A percentile compares a stretch with the other conserved stretches of the same genome.
Evolutionary conservation across 768 basidiomycete species (phyloP).

Genomic region (Pleurotus tuber-regium): DNA sequence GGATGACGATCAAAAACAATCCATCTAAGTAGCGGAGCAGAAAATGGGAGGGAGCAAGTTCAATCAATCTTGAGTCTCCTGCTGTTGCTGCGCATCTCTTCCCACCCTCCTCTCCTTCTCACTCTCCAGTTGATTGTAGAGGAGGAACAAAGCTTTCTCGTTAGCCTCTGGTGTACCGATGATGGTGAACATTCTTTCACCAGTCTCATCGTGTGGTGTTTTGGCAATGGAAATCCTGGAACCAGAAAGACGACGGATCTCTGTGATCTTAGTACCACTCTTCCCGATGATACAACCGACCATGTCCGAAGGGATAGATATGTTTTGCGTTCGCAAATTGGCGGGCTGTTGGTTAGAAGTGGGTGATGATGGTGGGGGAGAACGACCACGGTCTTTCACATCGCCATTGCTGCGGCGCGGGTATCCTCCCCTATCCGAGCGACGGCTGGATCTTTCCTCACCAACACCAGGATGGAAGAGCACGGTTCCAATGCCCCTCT

Average conservation of each 20-base stretch:
- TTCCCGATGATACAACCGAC: conserved; percentile 96
- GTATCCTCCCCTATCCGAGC: conserved; percentile 50
- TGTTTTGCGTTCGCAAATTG: conserved; percentile 96
- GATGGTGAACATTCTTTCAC: conserved; percentile 99
- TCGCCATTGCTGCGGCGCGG: conserved; percentile 71
- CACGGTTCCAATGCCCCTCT: conserved; percentile 89
- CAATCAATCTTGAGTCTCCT: conserved; percentile 50
- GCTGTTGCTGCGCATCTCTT: conserved; percentile 76
- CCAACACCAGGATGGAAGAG: conserved; percentile 93
- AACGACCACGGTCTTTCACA: conserved; percentile 38
- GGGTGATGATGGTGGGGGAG: conserved; percentile 49
- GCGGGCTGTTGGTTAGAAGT: conserved; percentile 57
- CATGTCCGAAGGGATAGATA: conserved; percentile 99
- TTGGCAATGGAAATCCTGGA: conserved; percentile 99
- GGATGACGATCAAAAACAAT: not conserved
- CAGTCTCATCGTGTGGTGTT: conserved; percentile 98
- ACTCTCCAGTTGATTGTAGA: conserved; percentile 96
- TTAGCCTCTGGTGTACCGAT: conserved; percentile 94
- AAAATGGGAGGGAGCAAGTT: not conserved
- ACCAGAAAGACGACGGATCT: conserved; percentile 96
- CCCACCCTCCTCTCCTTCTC: conserved; percentile 94
- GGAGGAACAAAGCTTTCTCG: conserved; percentile 95
- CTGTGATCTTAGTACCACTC: conserved; percentile 97
- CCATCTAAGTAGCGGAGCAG: not conserved
- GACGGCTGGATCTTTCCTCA: conserved; percentile 61